Evolutionary conservation across 495 filamentous ascomycete genomes (phyloP), one percentile per base, ranked within the genome.

Genomic region (Aspergillus panamensis): DNA sequence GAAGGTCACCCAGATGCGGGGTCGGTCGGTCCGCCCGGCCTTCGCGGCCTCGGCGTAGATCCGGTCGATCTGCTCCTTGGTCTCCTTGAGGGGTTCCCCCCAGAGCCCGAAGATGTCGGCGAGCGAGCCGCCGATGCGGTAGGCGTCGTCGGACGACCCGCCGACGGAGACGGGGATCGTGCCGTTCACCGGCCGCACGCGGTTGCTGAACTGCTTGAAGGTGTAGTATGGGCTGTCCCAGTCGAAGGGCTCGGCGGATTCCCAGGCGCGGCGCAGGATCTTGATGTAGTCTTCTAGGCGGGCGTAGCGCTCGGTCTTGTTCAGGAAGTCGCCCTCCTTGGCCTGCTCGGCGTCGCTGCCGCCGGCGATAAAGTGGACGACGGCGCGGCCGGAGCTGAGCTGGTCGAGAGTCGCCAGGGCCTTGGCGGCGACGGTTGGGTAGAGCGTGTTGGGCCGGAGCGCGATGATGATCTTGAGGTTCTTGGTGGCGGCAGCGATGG

Each of bases 1-100:
- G 72, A 81, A 81, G 5, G 80, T 81, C 5, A 82, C 80, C 80
- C 80, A 82, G 59, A 82, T 80, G 2, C 78, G 72, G 7, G 80
- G 80, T 3, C 73, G 63, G 51, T 81, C 77, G 3, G 55, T 58
- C 20, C 68, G 63, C 9, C 79, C 79, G 8, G 78, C 80, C 19
- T 70, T 70, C 6, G 62, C 74, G 6, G 79, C 70, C 57, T 76
- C 80, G 8, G 73, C 76, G 37, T 80, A 81, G 60, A 82, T 77
- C 2, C 74, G 74, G 58, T 80, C 77, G 61, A 82, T 80, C 59
- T 82, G 80, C 52, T 80, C 69, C 64, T 78, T 78, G 0, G 79
- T 81, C 51, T 82, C 79, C 65, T 81, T 81, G 1, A 82, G 64
- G 1, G 80, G 80, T 55, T 82, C 80, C 12, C 80, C 80, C 80